A percentile compares a stretch with the other conserved stretches of the same genome.
Evolutionary conservation across 73 alveolate genomes (phyloP).

Genomic region (Paramecium bursaria): DNA sequence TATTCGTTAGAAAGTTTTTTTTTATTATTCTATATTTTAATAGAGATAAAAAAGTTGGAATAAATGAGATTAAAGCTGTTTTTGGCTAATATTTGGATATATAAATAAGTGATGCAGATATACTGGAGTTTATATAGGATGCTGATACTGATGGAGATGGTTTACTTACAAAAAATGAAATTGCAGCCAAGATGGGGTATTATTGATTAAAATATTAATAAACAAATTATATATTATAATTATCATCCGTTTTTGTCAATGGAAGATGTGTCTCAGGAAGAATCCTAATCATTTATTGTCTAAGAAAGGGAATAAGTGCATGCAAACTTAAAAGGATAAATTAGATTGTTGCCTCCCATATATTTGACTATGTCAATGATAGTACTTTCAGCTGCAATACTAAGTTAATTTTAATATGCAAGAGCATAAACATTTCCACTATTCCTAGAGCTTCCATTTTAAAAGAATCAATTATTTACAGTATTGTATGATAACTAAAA

Average conservation of each 20-base stretch:
- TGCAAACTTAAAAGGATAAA: conserved; percentile 19
- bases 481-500: conserved; percentile 31
- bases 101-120: conserved; percentile 68
- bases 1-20: conserved; percentile 70
- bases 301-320: too few species aligned
- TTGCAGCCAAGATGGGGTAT: conserved; percentile 61
- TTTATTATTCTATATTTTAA: background rate
- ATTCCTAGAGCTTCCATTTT: conserved; percentile 51
- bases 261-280: too few species aligned
- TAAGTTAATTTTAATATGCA: conserved; percentile 55
- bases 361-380: conserved; percentile 50
- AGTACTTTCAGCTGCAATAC: conserved; percentile 50
- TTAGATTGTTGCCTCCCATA: conserved; percentile 46
- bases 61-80: conserved; percentile 59
- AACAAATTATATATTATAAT: too few species aligned
- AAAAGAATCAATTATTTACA: conserved; percentile 55
- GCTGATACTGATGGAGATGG: conserved; percentile 69
- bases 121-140: conserved; percentile 64
- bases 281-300: too few species aligned
- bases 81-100: conserved; percentile 66
- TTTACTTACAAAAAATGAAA: conserved; percentile 55
- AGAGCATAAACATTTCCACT: conserved; percentile 56
- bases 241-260: too few species aligned
- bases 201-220: too few species aligned
- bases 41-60: conserved; percentile 65